A percentile compares a stretch with the other conserved stretches of the same genome.
Conservation (phyloP, 768 basidiomycete species). For the Cystofilobasidium macerans region DNA sequence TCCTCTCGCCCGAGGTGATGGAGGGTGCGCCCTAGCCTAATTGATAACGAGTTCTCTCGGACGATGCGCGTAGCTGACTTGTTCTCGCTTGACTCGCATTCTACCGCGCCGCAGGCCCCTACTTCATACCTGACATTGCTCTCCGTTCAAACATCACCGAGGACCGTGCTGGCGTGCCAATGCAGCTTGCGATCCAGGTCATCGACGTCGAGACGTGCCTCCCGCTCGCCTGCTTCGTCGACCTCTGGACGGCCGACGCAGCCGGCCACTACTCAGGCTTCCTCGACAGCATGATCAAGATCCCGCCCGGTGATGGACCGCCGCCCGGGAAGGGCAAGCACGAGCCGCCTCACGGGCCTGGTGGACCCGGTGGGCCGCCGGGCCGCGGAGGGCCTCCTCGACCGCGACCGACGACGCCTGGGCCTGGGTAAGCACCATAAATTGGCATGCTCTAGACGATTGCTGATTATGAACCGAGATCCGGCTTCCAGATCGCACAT, state of each 20-base stretch:
- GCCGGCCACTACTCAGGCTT: constrained; percentile 1
- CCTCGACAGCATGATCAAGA: neutral
- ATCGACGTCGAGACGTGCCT: constrained; percentile 1
- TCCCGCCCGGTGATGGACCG: neutral
- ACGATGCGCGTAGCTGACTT: neutral
- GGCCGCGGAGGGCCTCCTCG: neutral
- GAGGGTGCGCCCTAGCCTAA: neutral
- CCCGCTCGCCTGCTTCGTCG: constrained; percentile 4
- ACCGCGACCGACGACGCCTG: neutral
- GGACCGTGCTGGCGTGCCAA: neutral
- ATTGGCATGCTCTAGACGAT: no score
- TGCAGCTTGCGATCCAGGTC: neutral
- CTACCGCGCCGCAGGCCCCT: neutral
- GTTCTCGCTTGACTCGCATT: no score
- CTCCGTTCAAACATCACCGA: neutral
- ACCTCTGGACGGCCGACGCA: neutral
- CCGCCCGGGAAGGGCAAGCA: neutral
- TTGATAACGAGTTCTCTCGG: neutral
- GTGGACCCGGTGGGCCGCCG: neutral
- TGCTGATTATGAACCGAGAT: no score
- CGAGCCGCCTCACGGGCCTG: neutral
- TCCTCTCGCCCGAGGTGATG: constrained; percentile 1
- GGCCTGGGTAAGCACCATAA: neutral
- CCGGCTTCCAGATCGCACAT: neutral
- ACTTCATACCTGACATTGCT: neutral